Conservation (phyloP, 1,284 basidiomycete species). For the Sanghuangporus weigelae region DNA sequence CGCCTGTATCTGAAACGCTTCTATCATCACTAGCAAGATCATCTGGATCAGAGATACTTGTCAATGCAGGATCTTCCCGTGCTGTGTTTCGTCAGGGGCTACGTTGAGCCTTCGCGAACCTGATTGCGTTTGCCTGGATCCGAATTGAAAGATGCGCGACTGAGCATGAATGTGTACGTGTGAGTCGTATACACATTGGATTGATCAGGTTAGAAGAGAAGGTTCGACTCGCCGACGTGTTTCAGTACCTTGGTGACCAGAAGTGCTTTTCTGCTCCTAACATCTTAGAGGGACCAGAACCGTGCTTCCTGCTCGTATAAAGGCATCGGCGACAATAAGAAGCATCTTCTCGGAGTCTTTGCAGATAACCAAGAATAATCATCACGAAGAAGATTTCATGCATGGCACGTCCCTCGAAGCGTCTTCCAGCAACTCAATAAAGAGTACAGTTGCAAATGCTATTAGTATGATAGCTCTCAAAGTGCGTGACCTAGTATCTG, state of each 20-base stretch:
- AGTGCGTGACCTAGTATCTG: too few species aligned
- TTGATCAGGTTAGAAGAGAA: background rate
- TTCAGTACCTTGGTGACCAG: background rate
- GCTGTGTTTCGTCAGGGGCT: background rate
- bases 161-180: background rate
- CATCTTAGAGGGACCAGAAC: background rate
- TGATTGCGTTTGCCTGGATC: background rate
- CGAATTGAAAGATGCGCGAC: background rate
- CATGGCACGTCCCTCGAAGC: too few species aligned
- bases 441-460: too few species aligned
- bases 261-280: background rate
- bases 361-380: too few species aligned
- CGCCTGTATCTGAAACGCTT: background rate
- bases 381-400: too few species aligned
- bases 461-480: too few species aligned
- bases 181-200: background rate
- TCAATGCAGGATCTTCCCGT: background rate
- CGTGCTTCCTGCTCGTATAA: too few species aligned
- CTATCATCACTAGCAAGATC: background rate
- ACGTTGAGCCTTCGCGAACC: background rate
- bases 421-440: too few species aligned
- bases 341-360: too few species aligned
- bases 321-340: too few species aligned
- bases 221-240: background rate
- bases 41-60: background rate